Evolutionary conservation across 805 yeast species (phyloP).

Genomic region (Kluyveromyces siamensis): DNA sequence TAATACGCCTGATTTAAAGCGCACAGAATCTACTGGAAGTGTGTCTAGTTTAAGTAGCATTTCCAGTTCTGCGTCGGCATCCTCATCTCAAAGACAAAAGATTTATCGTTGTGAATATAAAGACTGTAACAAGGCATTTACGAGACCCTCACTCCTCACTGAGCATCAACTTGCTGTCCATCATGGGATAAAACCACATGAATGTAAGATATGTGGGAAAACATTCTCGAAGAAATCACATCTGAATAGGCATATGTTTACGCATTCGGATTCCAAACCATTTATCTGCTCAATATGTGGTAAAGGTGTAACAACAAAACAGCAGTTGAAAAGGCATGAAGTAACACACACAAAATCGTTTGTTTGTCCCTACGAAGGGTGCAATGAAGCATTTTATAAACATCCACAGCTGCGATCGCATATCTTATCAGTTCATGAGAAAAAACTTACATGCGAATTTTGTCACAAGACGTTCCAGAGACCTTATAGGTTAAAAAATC

Average conservation of each 20-base stretch:
- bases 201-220: conserved; percentile 55
- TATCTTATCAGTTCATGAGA: conserved; percentile 49
- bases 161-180: conserved; percentile 72
- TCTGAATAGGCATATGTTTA: conserved; percentile 58
- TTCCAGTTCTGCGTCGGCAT: conserved; percentile 7
- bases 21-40: conserved; percentile 4
- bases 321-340: conserved; percentile 78
- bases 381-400: conserved; percentile 60
- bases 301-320: conserved; percentile 72
- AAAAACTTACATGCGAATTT: conserved; percentile 42
- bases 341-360: conserved; percentile 67
- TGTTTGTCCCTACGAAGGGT: conserved; percentile 49
- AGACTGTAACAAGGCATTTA: conserved; percentile 67
- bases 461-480: conserved; percentile 61
- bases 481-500: conserved; percentile 58
- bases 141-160: conserved; percentile 71
- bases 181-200: conserved; percentile 67
- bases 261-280: conserved; percentile 62
- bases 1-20: background rate
- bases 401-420: conserved; percentile 74
- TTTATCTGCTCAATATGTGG: conserved; percentile 65
- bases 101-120: conserved; percentile 51
- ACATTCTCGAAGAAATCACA: conserved; percentile 74
- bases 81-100: conserved; percentile 43
- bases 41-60: conserved; percentile 4